phyloP scores from a whole-genome alignment of 2,329 filamentous ascomycete genomes.

The Cercospora nicotianae region DNA sequence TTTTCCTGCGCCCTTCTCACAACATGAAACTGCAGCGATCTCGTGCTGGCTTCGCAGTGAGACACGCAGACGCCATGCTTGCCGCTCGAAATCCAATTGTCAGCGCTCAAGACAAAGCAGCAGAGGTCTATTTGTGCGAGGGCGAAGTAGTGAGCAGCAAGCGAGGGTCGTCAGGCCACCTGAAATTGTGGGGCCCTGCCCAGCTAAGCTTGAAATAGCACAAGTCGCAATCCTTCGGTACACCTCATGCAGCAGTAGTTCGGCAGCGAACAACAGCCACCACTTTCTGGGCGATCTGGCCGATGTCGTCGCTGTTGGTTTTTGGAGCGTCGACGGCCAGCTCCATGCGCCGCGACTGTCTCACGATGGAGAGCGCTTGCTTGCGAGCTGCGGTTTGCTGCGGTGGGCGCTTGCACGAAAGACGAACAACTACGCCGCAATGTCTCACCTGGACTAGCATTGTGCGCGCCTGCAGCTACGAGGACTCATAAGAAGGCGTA shows the following conservation, averaged over 20 bases:
- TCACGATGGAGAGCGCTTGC: not conserved
- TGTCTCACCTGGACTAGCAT: conserved; percentile 12
- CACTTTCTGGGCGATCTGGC: not conserved
- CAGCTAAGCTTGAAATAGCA: conserved; percentile 1
- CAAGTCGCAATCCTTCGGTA: conserved; percentile 4
- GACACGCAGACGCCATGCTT: not conserved
- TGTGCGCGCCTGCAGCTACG: not conserved
- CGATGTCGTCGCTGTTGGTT: conserved; percentile 5
- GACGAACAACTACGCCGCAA: conserved; percentile 3
- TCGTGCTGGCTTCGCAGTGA: not conserved
- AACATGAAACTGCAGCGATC: not conserved
- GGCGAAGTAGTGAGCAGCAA: not conserved
- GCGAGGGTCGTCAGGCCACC: not conserved
- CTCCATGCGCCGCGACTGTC: not conserved
- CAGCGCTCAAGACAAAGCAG: not conserved
- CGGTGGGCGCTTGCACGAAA: conserved; percentile 8
- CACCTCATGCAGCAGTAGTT: conserved; percentile 6
- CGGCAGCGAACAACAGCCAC: conserved; percentile 5
- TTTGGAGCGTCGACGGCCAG: not conserved
- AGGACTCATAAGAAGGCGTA: not conserved
- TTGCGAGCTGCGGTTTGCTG: conserved; percentile 15
- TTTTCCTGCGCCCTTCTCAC: not conserved
- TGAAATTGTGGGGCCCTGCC: not conserved
- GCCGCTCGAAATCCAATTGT: not conserved
- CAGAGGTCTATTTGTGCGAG: not conserved